Evolutionary conservation across 805 yeast genomes (phyloP), one percentile per base, ranked within the genome.

Genomic region (Debaryomyces maramus): DNA sequence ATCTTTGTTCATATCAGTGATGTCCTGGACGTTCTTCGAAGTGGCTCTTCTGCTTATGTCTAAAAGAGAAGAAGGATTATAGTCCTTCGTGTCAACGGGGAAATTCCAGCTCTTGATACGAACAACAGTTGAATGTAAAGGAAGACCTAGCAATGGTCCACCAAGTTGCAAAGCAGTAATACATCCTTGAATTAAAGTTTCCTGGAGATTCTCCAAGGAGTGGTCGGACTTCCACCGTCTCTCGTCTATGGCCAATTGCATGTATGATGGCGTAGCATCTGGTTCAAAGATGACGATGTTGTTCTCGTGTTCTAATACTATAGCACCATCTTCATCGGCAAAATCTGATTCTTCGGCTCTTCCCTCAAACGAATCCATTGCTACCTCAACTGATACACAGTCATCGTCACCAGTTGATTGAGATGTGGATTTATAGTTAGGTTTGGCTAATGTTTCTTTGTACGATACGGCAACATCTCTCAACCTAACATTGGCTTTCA

Each of bases 381-480:
- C 43, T 2, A 70, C 36, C 14, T 53, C 58, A 8, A 63, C 54
- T 9, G 41, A 47, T 40, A 61, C 50, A 4, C 42, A 38, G 0
- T 55, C 55, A 14, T 52, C 47, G 3, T 53, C 60, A 8, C 47
- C 45, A 4, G 49, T 46, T 6, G 39, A 58, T 44, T 36, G 18
- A 15, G 37, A 51, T 15, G 39, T 53, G 43, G 44, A 50, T 36
- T 39, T 48, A 37, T 45, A 38, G 20, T 57, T 56, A 4, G 59
- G 58, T 15, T 50, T 42, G 2, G 37, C 31, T 17, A 58, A 55
- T 8, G 88, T 77, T 60, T 93, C 99, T 55, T 87, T 88, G 60
- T 86, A 91, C 0, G 97, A 85, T 4, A 93, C 96, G 67, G 81
- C 87, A 15, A 93, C 87, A 38, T 83, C 82, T 33, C 97, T 89